Evolutionary conservation across 2,329 filamentous ascomycete species (phyloP).

Genomic region (Apiospora arundinis): DNA sequence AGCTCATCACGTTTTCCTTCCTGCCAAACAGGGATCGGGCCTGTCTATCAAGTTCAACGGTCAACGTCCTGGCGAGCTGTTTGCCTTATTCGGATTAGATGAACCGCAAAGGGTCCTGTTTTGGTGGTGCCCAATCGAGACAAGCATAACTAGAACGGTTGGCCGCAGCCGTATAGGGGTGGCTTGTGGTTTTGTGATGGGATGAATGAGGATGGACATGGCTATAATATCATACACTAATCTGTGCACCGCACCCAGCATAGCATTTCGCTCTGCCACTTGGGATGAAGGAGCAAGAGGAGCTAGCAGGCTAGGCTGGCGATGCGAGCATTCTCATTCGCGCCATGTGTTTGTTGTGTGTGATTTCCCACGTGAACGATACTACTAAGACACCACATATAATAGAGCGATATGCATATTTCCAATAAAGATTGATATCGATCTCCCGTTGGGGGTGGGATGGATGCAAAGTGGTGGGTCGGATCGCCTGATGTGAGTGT

Average conservation of each 20-base stretch:
- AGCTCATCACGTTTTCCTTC: constrained; percentile 13
- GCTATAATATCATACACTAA: no score
- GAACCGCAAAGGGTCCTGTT: constrained; percentile 8
- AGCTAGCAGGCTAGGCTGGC: not conserved
- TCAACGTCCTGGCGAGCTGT: constrained; percentile 16
- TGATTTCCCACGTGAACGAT: not conserved
- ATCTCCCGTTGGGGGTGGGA: constrained; percentile 5
- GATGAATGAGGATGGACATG: not conserved
- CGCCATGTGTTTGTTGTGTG: not conserved
- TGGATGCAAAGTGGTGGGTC: constrained; percentile 3
- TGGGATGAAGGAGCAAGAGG: constrained; percentile 8
- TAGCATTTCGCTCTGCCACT: not conserved
- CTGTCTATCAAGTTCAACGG: constrained; percentile 15
- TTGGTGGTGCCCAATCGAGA: constrained; percentile 5
- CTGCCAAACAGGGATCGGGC: constrained; percentile 18
- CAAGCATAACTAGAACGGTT: not conserved
- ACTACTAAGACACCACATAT: not conserved
- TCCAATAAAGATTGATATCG: constrained; percentile 4
- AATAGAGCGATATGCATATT: not conserved
- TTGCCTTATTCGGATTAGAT: constrained; percentile 15
- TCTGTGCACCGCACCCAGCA: not conserved
- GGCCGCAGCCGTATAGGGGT: constrained; percentile 5
- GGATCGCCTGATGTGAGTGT: constrained; percentile 10
- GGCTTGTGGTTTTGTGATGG: not conserved
- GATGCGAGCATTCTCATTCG: not conserved